Conservation (phyloP, 805 yeast genomes). For the Saturnispora halmiae region DNA sequence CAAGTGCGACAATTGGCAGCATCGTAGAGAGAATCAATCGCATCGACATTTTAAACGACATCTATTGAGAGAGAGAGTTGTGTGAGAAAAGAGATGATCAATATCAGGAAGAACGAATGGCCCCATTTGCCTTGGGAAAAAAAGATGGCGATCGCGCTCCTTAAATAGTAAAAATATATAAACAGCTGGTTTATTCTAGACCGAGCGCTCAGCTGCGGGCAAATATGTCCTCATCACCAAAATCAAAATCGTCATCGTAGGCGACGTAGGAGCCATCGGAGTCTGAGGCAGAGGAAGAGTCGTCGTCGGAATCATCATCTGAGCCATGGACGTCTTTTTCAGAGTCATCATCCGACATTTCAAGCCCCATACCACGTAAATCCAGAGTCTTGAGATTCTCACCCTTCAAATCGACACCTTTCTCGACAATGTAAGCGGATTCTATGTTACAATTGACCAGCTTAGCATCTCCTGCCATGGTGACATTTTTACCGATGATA, state of each 20-base stretch:
- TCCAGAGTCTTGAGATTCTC: conserved; percentile 32
- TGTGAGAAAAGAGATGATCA: conserved; percentile 1
- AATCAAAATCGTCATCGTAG: conserved; percentile 16
- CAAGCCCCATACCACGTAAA: conserved; percentile 18
- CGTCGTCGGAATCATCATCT: conserved; percentile 18
- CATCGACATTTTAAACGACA: no score
- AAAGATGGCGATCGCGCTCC: not conserved
- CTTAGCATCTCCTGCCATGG: conserved; percentile 54
- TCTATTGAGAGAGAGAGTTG: not conserved
- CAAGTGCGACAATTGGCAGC: not conserved
- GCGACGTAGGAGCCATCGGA: no score
- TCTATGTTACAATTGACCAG: conserved; percentile 81
- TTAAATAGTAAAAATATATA: not conserved
- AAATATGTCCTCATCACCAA: no score
- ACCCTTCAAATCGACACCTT: conserved; percentile 38
- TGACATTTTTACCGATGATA: conserved; percentile 64
- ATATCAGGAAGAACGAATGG: no score
- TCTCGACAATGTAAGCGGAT: conserved; percentile 59
- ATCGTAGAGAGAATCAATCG: not conserved
- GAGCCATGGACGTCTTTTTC: no score
- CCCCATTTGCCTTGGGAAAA: no score
- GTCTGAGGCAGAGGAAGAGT: no score
- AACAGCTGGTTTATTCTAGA: no score
- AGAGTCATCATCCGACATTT: not conserved
- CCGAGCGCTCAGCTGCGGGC: no score